A percentile compares a stretch with the other conserved stretches of the same genome.
Conservation (phyloP, 306 rosid genomes). For the Rosa lucieae region DNA sequence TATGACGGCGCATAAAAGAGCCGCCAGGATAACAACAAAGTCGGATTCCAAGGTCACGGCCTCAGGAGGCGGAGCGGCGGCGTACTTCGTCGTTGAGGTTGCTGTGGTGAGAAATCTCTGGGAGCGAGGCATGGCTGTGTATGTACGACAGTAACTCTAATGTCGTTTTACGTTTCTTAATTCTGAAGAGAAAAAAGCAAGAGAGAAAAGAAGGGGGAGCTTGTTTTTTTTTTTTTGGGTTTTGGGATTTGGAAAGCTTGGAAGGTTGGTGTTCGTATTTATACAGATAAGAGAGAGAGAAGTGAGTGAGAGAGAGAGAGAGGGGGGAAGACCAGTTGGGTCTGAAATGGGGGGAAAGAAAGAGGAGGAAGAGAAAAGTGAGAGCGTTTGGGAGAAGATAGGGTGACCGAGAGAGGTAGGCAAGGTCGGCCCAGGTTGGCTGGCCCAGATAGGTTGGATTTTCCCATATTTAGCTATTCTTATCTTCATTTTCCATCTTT, state of each 20-base stretch:
- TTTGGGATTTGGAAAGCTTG: background rate
- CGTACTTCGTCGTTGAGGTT: conserved; percentile 11
- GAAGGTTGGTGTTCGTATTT: background rate
- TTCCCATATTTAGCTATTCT: background rate
- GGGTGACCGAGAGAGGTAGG: background rate
- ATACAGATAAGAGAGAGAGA: conserved; percentile 7
- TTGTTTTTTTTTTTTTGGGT: background rate
- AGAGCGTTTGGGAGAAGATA: background rate
- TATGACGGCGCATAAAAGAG: conserved; percentile 73
- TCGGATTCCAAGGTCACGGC: conserved; percentile 57
- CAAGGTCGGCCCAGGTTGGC: conserved; percentile 16
- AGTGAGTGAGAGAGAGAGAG: background rate
- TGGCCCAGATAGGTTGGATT: conserved; percentile 5
- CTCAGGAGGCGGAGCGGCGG: conserved; percentile 64
- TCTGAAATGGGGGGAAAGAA: conserved; percentile 8
- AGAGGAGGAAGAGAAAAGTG: background rate
- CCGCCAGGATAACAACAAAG: conserved; percentile 72
- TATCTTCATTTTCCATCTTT: background rate
- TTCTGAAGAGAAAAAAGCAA: background rate
- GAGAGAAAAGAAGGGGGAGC: background rate
- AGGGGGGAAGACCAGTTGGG: background rate
- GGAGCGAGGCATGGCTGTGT: conserved; percentile 42
- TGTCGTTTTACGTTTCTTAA: background rate
- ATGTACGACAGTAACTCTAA: background rate
- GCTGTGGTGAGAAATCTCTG: conserved; percentile 32